These are phyloP conservation scores for Apiosordaria backusii DNA, from an alignment of 495 filamentous ascomycete species.

Conservation along the genomic window DNA sequence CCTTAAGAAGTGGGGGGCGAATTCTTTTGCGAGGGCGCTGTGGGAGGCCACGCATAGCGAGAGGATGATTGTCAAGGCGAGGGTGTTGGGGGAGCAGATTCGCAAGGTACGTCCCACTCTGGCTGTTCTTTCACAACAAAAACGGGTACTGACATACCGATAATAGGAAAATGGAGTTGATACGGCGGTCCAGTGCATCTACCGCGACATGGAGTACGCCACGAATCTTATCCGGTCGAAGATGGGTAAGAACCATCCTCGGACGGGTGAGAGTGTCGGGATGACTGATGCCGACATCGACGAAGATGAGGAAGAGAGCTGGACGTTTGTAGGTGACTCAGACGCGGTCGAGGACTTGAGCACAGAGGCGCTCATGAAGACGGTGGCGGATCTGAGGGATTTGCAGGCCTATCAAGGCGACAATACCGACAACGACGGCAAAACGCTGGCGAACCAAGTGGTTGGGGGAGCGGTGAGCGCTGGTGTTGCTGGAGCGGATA, in stretches of 20 bases:
- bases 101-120: constrained; percentile 59
- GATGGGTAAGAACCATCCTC: constrained; percentile 49
- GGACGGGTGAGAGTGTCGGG: constrained; percentile 27
- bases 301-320: constrained; percentile 46
- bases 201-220: constrained; percentile 95
- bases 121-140: no score
- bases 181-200: constrained; percentile 86
- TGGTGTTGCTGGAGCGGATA: background rate
- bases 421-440: background rate
- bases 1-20: constrained; percentile 83
- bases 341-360: constrained; percentile 26
- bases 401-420: background rate
- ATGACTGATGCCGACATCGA: constrained; percentile 10
- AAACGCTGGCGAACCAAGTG: constrained; percentile 13
- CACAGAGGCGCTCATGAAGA: constrained; percentile 18
- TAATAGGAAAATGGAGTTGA: constrained; percentile 84
- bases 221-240: constrained; percentile 71
- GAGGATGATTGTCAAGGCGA: constrained; percentile 84
- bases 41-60: constrained; percentile 88
- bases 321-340: constrained; percentile 47
- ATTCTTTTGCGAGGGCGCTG: constrained; percentile 75
- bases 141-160: background rate
- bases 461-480: constrained; percentile 12
- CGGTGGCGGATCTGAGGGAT: constrained; percentile 5
- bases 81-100: constrained; percentile 77